A percentile compares a stretch with the other conserved stretches of the same genome.
These are phyloP conservation scores for Sphagnum contortum DNA, from an alignment of 225 moss, liverwort and hornwort species.

Conservation along the genomic window DNA sequence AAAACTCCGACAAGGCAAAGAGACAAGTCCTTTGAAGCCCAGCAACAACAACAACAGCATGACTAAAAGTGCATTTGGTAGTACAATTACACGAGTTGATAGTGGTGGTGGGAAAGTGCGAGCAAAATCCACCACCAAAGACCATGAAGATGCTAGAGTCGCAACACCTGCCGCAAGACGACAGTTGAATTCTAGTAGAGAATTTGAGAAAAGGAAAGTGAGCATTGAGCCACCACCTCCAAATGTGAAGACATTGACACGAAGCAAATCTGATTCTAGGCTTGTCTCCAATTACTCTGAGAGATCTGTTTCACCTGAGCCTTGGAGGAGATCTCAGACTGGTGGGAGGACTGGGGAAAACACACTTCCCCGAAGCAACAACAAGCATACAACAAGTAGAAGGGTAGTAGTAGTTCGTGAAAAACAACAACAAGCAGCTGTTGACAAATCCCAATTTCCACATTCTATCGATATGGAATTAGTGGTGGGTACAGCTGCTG, in stretches of 20 bases:
- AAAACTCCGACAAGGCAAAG: no score
- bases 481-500: neutral
- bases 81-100: conserved; percentile 11
- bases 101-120: conserved; percentile 14
- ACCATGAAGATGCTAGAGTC: conserved; percentile 4
- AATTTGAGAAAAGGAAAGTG: conserved; percentile 9
- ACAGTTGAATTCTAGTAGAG: conserved; percentile 19
- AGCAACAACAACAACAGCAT: no score
- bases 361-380: conserved; percentile 14
- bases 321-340: conserved; percentile 5
- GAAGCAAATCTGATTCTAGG: conserved; percentile 15
- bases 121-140: conserved; percentile 10
- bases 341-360: conserved; percentile 9
- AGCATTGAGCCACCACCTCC: conserved; percentile 7
- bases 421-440: neutral
- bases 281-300: conserved; percentile 4
- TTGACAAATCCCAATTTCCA: conserved; percentile 11
- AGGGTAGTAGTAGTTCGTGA: no score
- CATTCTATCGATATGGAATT: conserved; percentile 8
- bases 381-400: conserved; percentile 4
- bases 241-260: conserved; percentile 4
- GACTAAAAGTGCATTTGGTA: conserved; percentile 33
- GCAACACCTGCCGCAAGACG: conserved; percentile 1
- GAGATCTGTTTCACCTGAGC: conserved; percentile 8
- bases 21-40: no score